Conservation (phyloP, 192 early-diverging fungal genomes). For the Helicostylum pulchrum region DNA sequence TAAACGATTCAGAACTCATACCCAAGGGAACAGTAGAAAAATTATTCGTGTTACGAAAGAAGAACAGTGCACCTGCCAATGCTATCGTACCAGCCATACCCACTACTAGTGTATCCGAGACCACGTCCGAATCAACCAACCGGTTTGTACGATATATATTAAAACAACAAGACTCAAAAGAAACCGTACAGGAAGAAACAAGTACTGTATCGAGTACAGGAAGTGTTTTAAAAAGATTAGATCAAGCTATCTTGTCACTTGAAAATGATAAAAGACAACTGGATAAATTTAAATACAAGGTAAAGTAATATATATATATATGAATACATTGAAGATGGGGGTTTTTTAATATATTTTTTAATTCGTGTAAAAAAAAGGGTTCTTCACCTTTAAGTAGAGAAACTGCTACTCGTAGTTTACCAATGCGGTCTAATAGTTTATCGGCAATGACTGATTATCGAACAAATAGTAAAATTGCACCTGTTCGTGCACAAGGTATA, state of each 20-base stretch:
- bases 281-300: not conserved
- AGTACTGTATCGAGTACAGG: constrained; percentile 9
- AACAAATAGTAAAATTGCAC: not conserved
- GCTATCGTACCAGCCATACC: not conserved
- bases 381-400: not conserved
- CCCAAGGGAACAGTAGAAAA: constrained; percentile 26
- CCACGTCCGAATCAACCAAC: no score
- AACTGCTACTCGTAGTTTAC: not conserved
- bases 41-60: constrained; percentile 22
- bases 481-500: not conserved
- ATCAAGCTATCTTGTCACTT: constrained; percentile 16
- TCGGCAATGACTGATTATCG: not conserved
- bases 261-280: constrained; percentile 15
- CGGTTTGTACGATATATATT: constrained; percentile 8
- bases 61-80: not conserved
- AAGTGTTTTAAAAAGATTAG: constrained; percentile 17
- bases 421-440: constrained; percentile 10
- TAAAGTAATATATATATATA: no score
- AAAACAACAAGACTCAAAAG: constrained; percentile 1
- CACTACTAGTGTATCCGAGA: not conserved
- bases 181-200: not conserved
- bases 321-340: no score
- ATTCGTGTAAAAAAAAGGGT: not conserved
- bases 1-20: constrained; percentile 17
- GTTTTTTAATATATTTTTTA: no score